Evolutionary conservation across 2,329 filamentous ascomycete species (phyloP).

Genomic region (Capronia coronata): DNA sequence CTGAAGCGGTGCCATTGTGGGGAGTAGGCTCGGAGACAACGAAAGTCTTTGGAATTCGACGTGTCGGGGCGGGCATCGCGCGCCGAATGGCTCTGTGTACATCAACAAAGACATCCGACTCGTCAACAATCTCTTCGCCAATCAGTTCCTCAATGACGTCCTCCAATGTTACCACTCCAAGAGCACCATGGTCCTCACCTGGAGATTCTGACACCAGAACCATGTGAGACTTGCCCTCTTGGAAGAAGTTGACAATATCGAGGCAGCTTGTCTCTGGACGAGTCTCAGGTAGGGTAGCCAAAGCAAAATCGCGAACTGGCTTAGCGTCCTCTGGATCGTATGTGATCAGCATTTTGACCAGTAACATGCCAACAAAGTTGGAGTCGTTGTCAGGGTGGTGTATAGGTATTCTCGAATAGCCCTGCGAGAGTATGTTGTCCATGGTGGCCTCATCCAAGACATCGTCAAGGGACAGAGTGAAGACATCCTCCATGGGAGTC

Average conservation of each 20-base stretch:
- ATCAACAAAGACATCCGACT: constrained; percentile 96
- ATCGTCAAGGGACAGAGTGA: constrained; percentile 92
- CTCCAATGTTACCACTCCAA: constrained; percentile 91
- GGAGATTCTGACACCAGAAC: constrained; percentile 87
- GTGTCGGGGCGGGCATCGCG: constrained; percentile 74
- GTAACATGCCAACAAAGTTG: constrained; percentile 94
- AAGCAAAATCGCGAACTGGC: constrained; percentile 78
- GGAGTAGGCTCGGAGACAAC: constrained; percentile 41
- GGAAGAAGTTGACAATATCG: constrained; percentile 99
- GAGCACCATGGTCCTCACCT: constrained; percentile 80
- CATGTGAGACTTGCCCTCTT: constrained; percentile 99
- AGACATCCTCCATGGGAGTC: constrained; percentile 98
- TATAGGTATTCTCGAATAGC: constrained; percentile 93
- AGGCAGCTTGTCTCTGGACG: constrained; percentile 91
- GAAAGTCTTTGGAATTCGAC: constrained; percentile 55
- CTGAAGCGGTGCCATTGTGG: constrained; percentile 27
- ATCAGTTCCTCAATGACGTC: constrained; percentile 98
- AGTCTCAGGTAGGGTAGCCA: constrained; percentile 92
- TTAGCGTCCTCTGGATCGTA: constrained; percentile 93
- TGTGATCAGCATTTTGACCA: constrained; percentile 97
- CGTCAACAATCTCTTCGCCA: constrained; percentile 98
- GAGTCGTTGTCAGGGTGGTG: constrained; percentile 74
- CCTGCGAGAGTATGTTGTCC: constrained; percentile 85
- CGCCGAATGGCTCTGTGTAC: constrained; percentile 96
- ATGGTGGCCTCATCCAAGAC: constrained; percentile 89